Percentiles rank a stretch among this genome's conserved stretches.
Evolutionary conservation across 2,329 filamentous ascomycete genomes (phyloP).

Genomic region (Beauveria medogensis): DNA sequence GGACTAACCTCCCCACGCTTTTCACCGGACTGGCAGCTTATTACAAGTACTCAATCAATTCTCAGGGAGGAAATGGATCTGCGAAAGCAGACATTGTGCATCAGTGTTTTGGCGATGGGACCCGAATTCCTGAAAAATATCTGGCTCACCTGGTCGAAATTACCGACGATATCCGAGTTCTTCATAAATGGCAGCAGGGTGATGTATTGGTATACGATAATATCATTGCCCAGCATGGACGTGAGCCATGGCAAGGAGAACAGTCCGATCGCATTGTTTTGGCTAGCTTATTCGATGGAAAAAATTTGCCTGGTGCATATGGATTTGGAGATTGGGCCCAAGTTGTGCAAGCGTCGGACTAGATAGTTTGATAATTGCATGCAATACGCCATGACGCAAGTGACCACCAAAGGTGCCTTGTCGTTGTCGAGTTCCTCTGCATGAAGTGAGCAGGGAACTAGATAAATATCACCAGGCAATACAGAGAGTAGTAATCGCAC

Average conservation of each 20-base stretch:
- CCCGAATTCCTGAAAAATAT: conserved; percentile 37
- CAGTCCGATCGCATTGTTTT: conserved; percentile 37
- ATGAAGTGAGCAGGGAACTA: no score
- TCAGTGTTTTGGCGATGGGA: conserved; percentile 38
- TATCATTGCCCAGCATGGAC: conserved; percentile 39
- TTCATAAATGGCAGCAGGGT: conserved; percentile 38
- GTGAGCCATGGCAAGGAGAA: conserved; percentile 39
- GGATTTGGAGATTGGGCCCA: conserved; percentile 35
- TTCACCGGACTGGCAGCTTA: conserved; percentile 39
- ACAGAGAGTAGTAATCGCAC: no score
- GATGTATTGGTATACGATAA: conserved; percentile 43
- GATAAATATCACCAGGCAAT: no score
- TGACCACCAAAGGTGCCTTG: no score
- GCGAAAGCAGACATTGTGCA: conserved; percentile 25
- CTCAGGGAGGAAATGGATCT: background rate
- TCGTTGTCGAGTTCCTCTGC: no score
- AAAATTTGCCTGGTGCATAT: conserved; percentile 35
- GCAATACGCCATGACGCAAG: no score
- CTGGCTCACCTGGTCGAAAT: conserved; percentile 32
- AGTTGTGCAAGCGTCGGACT: conserved; percentile 31
- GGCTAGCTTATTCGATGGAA: conserved; percentile 40
- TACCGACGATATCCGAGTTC: conserved; percentile 40
- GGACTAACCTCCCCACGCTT: conserved; percentile 35
- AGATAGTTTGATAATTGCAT: no score
- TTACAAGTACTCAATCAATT: conserved; percentile 25